These are phyloP conservation scores for Ceratobasidium sp. DNA, from an alignment of 1,284 basidiomycete genomes.

Conservation along the genomic window DNA sequence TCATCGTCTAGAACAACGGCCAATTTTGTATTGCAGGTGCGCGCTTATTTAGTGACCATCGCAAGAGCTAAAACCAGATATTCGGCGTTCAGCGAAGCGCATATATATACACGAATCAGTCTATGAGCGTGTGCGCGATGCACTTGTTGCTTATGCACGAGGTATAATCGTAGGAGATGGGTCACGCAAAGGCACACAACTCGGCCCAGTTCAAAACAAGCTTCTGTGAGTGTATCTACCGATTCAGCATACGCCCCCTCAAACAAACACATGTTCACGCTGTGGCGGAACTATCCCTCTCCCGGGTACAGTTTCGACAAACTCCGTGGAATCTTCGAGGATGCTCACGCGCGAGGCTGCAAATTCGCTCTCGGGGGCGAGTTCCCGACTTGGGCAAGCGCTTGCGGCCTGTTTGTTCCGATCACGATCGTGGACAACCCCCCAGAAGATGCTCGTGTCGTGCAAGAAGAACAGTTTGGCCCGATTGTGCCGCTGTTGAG, in stretches of 20 bases:
- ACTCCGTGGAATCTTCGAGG: slow-evolving; percentile 20
- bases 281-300: not conserved
- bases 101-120: slow-evolving; percentile 42
- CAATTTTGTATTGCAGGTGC: slow-evolving; percentile 41
- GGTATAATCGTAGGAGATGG: slow-evolving; percentile 18
- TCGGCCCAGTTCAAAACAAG: slow-evolving; percentile 44
- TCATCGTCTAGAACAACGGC: slow-evolving; percentile 21
- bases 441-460: slow-evolving; percentile 28
- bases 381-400: not conserved
- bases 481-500: slow-evolving; percentile 38
- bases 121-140: slow-evolving; percentile 33
- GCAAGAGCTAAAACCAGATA: not conserved
- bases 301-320: slow-evolving; percentile 18
- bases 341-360: slow-evolving; percentile 14
- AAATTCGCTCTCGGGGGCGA: slow-evolving; percentile 41
- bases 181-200: slow-evolving; percentile 15
- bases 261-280: not conserved
- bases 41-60: not conserved
- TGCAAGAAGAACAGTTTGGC: slow-evolving; percentile 37
- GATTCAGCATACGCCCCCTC: not conserved
- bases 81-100: slow-evolving; percentile 29
- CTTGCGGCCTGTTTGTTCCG: slow-evolving; percentile 30
- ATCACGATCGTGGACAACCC: slow-evolving; percentile 38
- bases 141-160: slow-evolving; percentile 24
- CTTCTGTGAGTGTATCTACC: slow-evolving; percentile 6